Evolutionary conservation across 495 filamentous ascomycete genomes (phyloP).

Genomic region (Clohesyomyces aquaticus): DNA sequence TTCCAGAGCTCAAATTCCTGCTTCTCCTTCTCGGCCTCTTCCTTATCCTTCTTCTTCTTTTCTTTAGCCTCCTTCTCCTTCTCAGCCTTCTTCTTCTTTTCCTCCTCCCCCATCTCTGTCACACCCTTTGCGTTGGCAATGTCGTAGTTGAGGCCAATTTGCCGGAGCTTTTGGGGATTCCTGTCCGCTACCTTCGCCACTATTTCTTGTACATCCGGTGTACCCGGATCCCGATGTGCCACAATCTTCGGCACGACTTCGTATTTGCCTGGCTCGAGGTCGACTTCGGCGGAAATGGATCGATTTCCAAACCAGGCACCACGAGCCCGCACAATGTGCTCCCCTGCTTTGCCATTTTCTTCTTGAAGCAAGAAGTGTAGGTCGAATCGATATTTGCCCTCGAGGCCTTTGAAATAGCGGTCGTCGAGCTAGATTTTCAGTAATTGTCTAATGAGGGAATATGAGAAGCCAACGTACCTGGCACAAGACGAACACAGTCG

Average conservation of each 20-base stretch:
- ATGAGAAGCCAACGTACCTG: slow-evolving; percentile 51
- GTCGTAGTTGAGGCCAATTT: slow-evolving; percentile 42
- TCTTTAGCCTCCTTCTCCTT: slow-evolving; percentile 38
- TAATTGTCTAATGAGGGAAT: background rate
- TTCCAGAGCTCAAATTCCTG: slow-evolving; percentile 28
- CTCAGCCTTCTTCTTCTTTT: slow-evolving; percentile 33
- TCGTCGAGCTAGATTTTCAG: slow-evolving; percentile 61
- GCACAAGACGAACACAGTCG: slow-evolving; percentile 77
- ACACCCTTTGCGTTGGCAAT: slow-evolving; percentile 39
- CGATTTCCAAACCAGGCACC: slow-evolving; percentile 68
- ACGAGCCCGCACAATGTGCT: slow-evolving; percentile 82
- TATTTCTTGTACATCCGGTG: slow-evolving; percentile 32
- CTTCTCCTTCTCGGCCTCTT: slow-evolving; percentile 35
- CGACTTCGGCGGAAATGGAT: slow-evolving; percentile 77
- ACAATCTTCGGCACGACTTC: slow-evolving; percentile 76
- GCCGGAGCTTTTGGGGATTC: slow-evolving; percentile 40
- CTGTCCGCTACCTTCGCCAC: slow-evolving; percentile 31
- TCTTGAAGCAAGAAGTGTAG: slow-evolving; percentile 82
- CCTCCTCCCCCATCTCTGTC: slow-evolving; percentile 32
- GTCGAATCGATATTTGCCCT: slow-evolving; percentile 78
- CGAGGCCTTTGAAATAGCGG: slow-evolving; percentile 81
- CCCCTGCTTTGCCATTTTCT: slow-evolving; percentile 63
- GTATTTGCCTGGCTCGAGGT: slow-evolving; percentile 83
- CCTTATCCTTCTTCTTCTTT: slow-evolving; percentile 36
- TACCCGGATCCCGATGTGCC: slow-evolving; percentile 49